A percentile compares a stretch with the other conserved stretches of the same genome.
Conservation (phyloP, 106 monocot species). For the Dendrobium huoshanense region DNA sequence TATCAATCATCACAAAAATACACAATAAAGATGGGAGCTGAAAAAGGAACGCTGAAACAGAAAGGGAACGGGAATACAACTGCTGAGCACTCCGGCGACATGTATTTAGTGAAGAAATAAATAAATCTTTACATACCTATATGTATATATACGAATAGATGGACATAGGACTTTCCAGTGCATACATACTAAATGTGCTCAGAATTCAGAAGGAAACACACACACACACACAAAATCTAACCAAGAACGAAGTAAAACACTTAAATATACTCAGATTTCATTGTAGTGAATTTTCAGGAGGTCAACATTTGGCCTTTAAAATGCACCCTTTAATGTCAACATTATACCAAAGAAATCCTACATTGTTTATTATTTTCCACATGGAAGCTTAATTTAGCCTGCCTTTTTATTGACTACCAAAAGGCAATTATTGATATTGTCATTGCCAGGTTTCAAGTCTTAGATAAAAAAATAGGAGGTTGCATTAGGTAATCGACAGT, state of each 20-base stretch:
- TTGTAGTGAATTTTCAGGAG: neutral
- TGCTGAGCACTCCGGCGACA: neutral
- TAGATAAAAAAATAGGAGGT: too few species aligned
- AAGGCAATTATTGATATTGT: too few species aligned
- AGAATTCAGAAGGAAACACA: neutral
- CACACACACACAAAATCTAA: neutral
- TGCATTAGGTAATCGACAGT: too few species aligned
- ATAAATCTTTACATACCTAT: neutral
- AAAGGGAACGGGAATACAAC: neutral
- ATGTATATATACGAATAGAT: neutral
- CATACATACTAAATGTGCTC: neutral
- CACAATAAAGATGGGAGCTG: neutral
- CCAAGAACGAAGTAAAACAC: neutral
- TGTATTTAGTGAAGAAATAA: neutral
- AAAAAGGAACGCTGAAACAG: neutral
- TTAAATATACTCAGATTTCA: neutral
- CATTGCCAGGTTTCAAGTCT: too few species aligned
- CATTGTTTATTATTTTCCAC: neutral
- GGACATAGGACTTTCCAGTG: neutral
- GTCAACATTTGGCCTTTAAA: neutral
- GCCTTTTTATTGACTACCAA: too few species aligned
- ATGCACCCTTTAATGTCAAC: neutral
- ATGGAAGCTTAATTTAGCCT: neutral
- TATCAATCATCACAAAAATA: constrained; percentile 1
- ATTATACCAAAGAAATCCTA: too few species aligned